Evolutionary conservation across 2,329 filamentous ascomycete genomes (phyloP), one percentile per base, ranked within the genome.

Genomic region (Monilinia fructigena): DNA sequence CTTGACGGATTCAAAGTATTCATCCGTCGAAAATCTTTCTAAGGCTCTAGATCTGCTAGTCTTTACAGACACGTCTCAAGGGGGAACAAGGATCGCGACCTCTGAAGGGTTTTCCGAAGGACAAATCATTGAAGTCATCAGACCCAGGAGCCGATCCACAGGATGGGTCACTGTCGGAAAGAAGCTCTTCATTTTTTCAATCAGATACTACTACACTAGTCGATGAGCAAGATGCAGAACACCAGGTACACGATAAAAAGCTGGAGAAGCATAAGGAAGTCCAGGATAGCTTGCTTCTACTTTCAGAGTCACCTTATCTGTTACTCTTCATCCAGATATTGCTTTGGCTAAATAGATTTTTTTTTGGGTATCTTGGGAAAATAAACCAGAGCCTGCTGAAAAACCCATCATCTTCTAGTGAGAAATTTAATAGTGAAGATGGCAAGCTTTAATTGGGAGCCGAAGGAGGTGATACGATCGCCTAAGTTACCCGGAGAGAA

Each of bases 11-110:
- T 26, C 56, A 20, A 60, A 20, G 4, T 60, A 31, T 35, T 26
- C 56, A n/a, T 60, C 56, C 14, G 10, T 60, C 20, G 56, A 60
- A 48, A 60, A 60, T 35, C 56, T 60, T 23, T 48, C 56, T 2
- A 60, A 20, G 2, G 45, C 42, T 6, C 45, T 28, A 28, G 28
- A 28, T 28, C 28, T 31, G 3, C 28, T 16, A 20, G 42, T 48
- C 1, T 16, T 60, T 4, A 26, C 42, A 48, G 35, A 48, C 10
- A n/a, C 26, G 23, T 23, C 23, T 45, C 55, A 28, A 28, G 11
- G 5, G 20, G 7, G 7, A 12, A 20, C 14, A 3, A 6, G 4
- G 4, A 42, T 42, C 14, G 40, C 4, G 40, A 45, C 23, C 7
- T 28, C 38, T 3, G 14, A 28, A 20, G 20, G 3, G 38, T 1